Evolutionary conservation across 495 filamentous ascomycete genomes (phyloP).

Genomic region (Aspergillus diversus): DNA sequence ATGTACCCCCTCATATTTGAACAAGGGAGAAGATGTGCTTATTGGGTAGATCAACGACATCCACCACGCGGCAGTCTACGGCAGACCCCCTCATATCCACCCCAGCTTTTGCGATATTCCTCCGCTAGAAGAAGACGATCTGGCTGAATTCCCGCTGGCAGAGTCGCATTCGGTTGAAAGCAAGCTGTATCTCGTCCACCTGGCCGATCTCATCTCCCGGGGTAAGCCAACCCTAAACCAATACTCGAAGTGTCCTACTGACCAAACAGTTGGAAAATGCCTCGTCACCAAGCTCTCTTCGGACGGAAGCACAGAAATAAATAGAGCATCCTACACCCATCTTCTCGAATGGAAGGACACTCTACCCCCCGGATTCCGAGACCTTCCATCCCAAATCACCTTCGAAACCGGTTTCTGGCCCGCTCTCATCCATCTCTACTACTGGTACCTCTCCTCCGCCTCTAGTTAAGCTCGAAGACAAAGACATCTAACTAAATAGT

Average conservation of each 20-base stretch:
- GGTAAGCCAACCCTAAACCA: background rate
- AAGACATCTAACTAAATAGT: background rate
- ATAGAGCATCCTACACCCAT: background rate
- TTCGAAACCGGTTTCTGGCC: constrained; percentile 5
- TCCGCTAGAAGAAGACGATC: background rate
- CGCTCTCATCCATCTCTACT: constrained; percentile 1
- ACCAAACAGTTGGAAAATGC: constrained; percentile 3
- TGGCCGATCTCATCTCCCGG: constrained; percentile 8
- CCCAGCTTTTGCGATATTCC: constrained; percentile 5
- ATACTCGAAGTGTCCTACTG: background rate
- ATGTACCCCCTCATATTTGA: background rate
- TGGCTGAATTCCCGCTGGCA: background rate
- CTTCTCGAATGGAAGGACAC: constrained; percentile 8
- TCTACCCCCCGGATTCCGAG: background rate
- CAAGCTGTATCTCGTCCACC: constrained; percentile 4
- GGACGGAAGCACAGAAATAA: background rate
- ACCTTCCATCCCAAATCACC: background rate
- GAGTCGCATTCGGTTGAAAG: background rate
- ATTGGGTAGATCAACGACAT: constrained; percentile 8
- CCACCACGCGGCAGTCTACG: constrained; percentile 11
- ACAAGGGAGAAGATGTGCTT: background rate
- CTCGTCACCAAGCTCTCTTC: constrained; percentile 8
- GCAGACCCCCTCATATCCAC: constrained; percentile 6
- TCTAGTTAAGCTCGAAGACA: background rate
- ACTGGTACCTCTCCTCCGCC: background rate